These are phyloP conservation scores for Lathyrus sativus DNA, from an alignment of 306 rosid species.

Conservation along the genomic window DNA sequence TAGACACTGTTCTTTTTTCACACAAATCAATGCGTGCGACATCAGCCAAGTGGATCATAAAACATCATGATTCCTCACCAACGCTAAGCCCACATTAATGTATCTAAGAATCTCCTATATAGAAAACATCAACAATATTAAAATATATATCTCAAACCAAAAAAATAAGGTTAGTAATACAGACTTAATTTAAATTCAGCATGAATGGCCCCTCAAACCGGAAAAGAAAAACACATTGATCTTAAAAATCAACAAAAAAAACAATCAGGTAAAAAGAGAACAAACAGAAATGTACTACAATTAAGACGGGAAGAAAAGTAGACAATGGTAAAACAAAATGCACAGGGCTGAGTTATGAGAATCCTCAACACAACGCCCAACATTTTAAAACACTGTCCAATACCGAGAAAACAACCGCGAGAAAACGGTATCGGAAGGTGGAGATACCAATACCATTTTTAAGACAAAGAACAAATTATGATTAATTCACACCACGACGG, in stretches of 20 bases:
- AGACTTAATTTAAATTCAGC: not conserved
- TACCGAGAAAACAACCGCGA: too few species aligned
- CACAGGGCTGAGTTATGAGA: too few species aligned
- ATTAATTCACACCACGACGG: too few species aligned
- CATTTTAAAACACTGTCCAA: too few species aligned
- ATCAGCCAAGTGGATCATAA: not conserved
- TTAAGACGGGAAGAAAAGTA: too few species aligned
- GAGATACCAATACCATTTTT: too few species aligned
- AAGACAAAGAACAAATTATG: too few species aligned
- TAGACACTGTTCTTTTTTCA: slow-evolving; percentile 1
- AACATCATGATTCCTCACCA: not conserved
- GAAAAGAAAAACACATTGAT: too few species aligned
- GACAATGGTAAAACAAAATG: too few species aligned
- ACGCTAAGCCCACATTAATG: not conserved
- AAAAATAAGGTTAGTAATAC: not conserved
- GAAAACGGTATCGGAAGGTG: too few species aligned
- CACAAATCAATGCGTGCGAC: not conserved
- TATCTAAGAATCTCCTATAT: slow-evolving; percentile 19
- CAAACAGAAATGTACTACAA: not conserved
- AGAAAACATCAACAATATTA: slow-evolving; percentile 1
- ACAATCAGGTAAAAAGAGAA: not conserved
- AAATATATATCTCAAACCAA: not conserved
- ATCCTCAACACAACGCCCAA: too few species aligned
- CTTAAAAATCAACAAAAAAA: not conserved
- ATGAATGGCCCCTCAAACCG: not conserved